Percentiles rank a stretch among this genome's conserved stretches.
Conservation (phyloP, 352 stramenopile genomes). For the Globisporangium emineosum region DNA sequence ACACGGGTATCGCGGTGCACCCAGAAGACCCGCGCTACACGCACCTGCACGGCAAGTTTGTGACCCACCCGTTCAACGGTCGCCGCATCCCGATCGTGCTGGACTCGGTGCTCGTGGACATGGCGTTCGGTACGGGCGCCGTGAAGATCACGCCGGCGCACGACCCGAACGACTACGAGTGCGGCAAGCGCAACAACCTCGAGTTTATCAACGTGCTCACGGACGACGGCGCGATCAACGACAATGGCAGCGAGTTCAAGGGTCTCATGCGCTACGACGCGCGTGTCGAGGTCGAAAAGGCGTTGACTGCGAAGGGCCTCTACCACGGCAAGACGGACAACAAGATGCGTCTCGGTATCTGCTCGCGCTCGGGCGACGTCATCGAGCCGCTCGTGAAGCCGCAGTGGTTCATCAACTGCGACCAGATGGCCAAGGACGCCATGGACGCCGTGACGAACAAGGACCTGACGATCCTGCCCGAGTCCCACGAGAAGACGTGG, state of each 20-base stretch:
- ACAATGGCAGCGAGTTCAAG: slow-evolving; percentile 86
- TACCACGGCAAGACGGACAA: slow-evolving; percentile 97
- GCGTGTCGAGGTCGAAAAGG: slow-evolving; percentile 87
- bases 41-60: slow-evolving; percentile 97
- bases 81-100: slow-evolving; percentile 96
- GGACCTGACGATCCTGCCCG: slow-evolving; percentile 77
- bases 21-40: slow-evolving; percentile 98
- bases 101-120: slow-evolving; percentile 97
- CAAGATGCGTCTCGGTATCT: slow-evolving; percentile 98
- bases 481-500: slow-evolving; percentile 94
- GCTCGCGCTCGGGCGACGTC: slow-evolving; percentile 97
- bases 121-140: slow-evolving; percentile 97
- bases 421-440: slow-evolving; percentile 80
- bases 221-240: slow-evolving; percentile 96
- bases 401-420: slow-evolving; percentile 91
- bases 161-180: slow-evolving; percentile 99
- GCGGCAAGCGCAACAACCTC: slow-evolving; percentile 95
- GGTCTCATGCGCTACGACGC: slow-evolving; percentile 90
- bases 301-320: slow-evolving; percentile 92
- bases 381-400: slow-evolving; percentile 99
- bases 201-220: slow-evolving; percentile 98
- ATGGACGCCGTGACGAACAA: slow-evolving; percentile 81
- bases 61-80: slow-evolving; percentile 98
- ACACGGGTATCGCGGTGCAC: slow-evolving; percentile 98
- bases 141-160: slow-evolving; percentile 99